Percentiles rank a stretch among this genome's conserved stretches.
phyloP scores from a whole-genome alignment of 768 basidiomycete genomes.

The Boletus rubropictus region DNA sequence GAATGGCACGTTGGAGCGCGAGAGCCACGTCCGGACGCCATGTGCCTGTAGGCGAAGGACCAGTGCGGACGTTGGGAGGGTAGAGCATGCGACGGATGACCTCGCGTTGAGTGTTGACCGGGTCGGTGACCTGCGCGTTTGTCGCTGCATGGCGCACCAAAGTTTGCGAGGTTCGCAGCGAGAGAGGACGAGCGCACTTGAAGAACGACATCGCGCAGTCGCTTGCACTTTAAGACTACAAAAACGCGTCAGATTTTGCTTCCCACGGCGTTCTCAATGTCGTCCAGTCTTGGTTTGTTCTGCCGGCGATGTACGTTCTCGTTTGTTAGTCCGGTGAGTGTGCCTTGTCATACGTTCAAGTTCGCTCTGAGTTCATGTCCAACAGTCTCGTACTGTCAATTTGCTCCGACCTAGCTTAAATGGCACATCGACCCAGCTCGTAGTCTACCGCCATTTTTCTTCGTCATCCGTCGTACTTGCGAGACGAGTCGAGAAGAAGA shows the following conservation, averaged over 20 bases:
- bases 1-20: conserved; percentile 78
- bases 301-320: conserved; percentile 24
- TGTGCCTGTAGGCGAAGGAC: conserved; percentile 69
- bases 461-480: conserved; percentile 43
- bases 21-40: conserved; percentile 78
- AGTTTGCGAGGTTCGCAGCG: conserved; percentile 31
- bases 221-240: neutral
- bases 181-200: conserved; percentile 29
- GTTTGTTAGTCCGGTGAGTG: conserved; percentile 16
- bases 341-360: neutral
- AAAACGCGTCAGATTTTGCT: conserved; percentile 1
- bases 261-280: conserved; percentile 26
- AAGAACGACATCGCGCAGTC: conserved; percentile 36
- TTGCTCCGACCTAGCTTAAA: neutral
- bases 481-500: conserved; percentile 47
- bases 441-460: conserved; percentile 38
- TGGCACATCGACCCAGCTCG: neutral
- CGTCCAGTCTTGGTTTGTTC: conserved; percentile 18
- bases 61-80: conserved; percentile 67
- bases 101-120: conserved; percentile 58
- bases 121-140: conserved; percentile 18
- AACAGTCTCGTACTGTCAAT: conserved; percentile 24
- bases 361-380: neutral
- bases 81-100: conserved; percentile 77
- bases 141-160: conserved; percentile 41